Conservation (phyloP, 164 flowering plant genomes). For the Annona cherimola region DNA sequence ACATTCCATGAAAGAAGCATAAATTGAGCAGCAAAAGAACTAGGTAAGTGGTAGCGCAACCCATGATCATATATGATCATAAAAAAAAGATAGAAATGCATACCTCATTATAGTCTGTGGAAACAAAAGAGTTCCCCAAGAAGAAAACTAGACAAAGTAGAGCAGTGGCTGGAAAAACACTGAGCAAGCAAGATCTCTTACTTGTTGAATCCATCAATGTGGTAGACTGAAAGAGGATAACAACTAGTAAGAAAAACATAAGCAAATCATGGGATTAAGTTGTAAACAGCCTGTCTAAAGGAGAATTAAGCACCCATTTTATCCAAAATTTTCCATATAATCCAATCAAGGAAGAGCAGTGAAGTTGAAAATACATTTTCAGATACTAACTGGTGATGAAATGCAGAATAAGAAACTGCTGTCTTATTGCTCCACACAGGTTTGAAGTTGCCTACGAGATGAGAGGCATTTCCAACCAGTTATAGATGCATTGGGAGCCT, state of each 20-base stretch:
- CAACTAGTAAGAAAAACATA: not conserved
- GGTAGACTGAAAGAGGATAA: slow-evolving; percentile 30
- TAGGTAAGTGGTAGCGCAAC: not conserved
- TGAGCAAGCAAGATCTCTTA: slow-evolving; percentile 41
- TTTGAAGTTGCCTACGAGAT: too few species aligned
- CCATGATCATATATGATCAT: not conserved
- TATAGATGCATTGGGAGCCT: too few species aligned
- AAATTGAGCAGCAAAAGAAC: not conserved
- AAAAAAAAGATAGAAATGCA: not conserved
- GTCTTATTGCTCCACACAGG: too few species aligned
- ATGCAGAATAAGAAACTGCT: too few species aligned
- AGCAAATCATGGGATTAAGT: not conserved
- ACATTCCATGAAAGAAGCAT: not conserved
- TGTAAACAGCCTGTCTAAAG: not conserved
- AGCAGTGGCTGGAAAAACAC: slow-evolving; percentile 34
- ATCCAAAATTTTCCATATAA: not conserved
- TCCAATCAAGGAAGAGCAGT: not conserved
- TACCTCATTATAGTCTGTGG: slow-evolving; percentile 27
- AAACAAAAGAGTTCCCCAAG: slow-evolving; percentile 21
- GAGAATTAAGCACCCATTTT: not conserved
- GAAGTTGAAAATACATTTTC: not conserved
- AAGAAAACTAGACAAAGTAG: slow-evolving; percentile 45
- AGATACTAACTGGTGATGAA: too few species aligned
- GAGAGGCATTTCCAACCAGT: too few species aligned
- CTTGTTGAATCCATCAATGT: slow-evolving; percentile 37